Evolutionary conservation across 129 eudicot species (phyloP), one percentile per base, ranked within the genome.

Genomic region (Dittrichia graveolens): DNA sequence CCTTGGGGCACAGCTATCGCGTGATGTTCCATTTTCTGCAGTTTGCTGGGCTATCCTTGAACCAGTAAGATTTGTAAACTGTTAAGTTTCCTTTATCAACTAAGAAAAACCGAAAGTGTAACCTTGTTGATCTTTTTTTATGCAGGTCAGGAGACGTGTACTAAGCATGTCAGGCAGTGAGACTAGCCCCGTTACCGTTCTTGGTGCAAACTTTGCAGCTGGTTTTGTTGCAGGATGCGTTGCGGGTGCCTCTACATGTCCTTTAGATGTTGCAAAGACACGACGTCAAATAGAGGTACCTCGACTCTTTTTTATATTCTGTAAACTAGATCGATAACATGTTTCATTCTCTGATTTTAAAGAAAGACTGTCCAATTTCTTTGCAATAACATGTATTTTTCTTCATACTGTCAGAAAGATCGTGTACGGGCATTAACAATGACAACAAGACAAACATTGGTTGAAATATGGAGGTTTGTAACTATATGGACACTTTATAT

Each of bases 21-120:
- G 95, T 70, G 98, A 92, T 76, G 96, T 92, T 65, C 98, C 98
- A 7, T 92, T 92, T 49, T 92, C 98, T 45, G 96, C 96, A n/a
- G 81, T 92, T 65, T 92, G 98, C 81, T 92, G 98, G 98, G 81
- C 88, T 24, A 79, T 95, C 35, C 95, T 92, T 76, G 98, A 92
- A 74, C 96, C 98, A 35, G 98, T 92, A 61, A 83, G 95, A 49
- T 35, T 65, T 61, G 38, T 35, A 40, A 24, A 6, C 61, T 65
- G 24, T 1, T 18, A 10, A 37, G 14, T n/a, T 12, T 12, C 3
- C 8, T 24, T 0, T 74, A 16, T 49, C 12, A 16, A 6, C 3
- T 4, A 49, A 47, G 58, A 14, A 7, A 31, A 11, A 37, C 5
- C 15, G n/a, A 52, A 39, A 40, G 11, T n/a, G 3, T 37, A 73